Conservation (phyloP, 148 eudicot genomes). For the Heliamphora exappendiculata region DNA sequence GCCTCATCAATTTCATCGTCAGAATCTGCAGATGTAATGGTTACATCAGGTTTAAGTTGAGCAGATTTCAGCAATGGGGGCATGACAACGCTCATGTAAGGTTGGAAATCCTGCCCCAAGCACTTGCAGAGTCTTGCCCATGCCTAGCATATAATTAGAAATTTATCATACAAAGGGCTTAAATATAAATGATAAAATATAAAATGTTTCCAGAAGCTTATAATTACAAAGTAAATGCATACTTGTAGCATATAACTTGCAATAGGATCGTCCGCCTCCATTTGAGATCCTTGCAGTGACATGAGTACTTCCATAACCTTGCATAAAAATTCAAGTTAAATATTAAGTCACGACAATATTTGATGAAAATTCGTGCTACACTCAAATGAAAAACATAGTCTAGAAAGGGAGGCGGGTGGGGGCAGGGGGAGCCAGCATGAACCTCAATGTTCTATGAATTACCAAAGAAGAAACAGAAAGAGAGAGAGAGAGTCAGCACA, state of each 20-base stretch:
- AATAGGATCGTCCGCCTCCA: slow-evolving; percentile 95
- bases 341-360: not conserved
- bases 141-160: slow-evolving; percentile 49
- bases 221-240: slow-evolving; percentile 12
- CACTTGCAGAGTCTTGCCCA: slow-evolving; percentile 99
- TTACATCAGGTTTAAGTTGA: slow-evolving; percentile 94
- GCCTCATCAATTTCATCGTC: slow-evolving; percentile 88
- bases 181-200: not conserved
- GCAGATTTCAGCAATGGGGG: slow-evolving; percentile 95
- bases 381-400: not conserved
- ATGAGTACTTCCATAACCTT: slow-evolving; percentile 98
- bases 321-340: slow-evolving; percentile 10
- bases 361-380: not conserved
- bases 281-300: slow-evolving; percentile 91
- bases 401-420: not conserved
- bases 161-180: not conserved
- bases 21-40: slow-evolving; percentile 86
- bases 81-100: slow-evolving; percentile 95
- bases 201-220: not conserved
- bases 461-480: not conserved
- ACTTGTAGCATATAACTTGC: slow-evolving; percentile 97
- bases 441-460: too few species aligned
- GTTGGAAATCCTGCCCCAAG: slow-evolving; percentile 95
- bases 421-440: too few species aligned
- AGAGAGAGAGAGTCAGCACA: not conserved